Percentiles rank a stretch among this genome's conserved stretches.
Evolutionary conservation across 768 basidiomycete genomes (phyloP).

Genomic region (Pleurotus ostreatus): DNA sequence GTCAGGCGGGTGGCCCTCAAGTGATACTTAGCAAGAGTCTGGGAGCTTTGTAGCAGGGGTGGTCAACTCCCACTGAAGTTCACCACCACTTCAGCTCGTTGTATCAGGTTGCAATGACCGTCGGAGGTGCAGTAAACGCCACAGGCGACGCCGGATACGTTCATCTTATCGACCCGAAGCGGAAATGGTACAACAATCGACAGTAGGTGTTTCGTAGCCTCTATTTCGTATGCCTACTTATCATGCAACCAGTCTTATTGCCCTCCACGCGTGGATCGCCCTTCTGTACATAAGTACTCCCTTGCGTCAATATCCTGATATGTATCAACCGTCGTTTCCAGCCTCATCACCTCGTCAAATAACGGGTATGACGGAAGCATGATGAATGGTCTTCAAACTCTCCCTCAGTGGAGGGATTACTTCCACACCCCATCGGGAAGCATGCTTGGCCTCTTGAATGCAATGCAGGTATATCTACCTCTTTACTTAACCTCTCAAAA

Average conservation of each 20-base stretch:
- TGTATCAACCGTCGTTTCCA: constrained; percentile 17
- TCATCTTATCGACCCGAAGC: constrained; percentile 1
- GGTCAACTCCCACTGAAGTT: too few species aligned
- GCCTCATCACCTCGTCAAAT: constrained; percentile 71
- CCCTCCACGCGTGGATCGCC: constrained; percentile 66
- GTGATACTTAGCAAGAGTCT: too few species aligned
- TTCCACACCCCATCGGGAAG: constrained; percentile 56
- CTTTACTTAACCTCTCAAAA: neutral
- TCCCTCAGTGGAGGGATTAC: constrained; percentile 57
- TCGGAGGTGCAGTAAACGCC: neutral
- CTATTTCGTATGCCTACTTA: neutral
- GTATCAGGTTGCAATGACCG: constrained; percentile 2
- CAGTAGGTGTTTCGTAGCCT: constrained; percentile 11
- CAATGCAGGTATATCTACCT: constrained; percentile 54
- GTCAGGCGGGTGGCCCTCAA: too few species aligned
- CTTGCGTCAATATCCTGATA: neutral
- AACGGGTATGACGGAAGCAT: constrained; percentile 76
- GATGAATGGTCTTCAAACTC: constrained; percentile 21
- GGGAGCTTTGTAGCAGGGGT: too few species aligned
- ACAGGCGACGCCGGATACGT: neutral
- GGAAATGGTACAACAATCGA: constrained; percentile 4
- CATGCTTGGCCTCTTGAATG: constrained; percentile 67
- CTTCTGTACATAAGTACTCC: constrained; percentile 37
- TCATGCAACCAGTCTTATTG: constrained; percentile 40
- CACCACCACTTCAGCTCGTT: too few species aligned